Conservation (phyloP, 176 grass and related monocot species). For the Lolium perenne region DNA sequence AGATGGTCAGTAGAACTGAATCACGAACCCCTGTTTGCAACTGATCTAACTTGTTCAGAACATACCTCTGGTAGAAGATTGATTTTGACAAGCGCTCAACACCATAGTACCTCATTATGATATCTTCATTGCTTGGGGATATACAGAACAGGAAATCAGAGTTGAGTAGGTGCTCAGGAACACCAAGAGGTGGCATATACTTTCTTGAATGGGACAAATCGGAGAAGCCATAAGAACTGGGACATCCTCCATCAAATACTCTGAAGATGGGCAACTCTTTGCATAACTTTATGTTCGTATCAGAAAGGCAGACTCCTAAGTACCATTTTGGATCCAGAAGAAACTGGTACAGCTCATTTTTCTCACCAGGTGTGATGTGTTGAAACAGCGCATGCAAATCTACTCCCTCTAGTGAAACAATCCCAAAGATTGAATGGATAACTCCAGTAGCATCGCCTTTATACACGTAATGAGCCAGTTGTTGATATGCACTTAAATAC, state of each 20-base stretch:
- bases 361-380: slow-evolving; percentile 70
- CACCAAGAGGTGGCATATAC: slow-evolving; percentile 79
- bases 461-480: slow-evolving; percentile 77
- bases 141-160: slow-evolving; percentile 77
- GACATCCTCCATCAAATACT: slow-evolving; percentile 65
- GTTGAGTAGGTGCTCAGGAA: slow-evolving; percentile 74
- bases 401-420: slow-evolving; percentile 58
- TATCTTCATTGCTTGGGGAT: slow-evolving; percentile 75
- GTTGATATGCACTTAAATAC: slow-evolving; percentile 60
- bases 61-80: slow-evolving; percentile 73
- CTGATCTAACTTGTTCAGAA: slow-evolving; percentile 71
- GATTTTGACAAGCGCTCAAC: slow-evolving; percentile 79
- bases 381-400: slow-evolving; percentile 66
- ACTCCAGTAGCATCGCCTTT: slow-evolving; percentile 74
- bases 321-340: slow-evolving; percentile 98
- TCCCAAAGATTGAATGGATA: slow-evolving; percentile 80
- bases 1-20: slow-evolving; percentile 72
- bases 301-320: slow-evolving; percentile 60
- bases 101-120: slow-evolving; percentile 82
- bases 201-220: slow-evolving; percentile 77
- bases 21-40: slow-evolving; percentile 77
- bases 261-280: slow-evolving; percentile 88
- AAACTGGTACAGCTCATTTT: slow-evolving; percentile 79
- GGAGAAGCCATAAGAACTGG: slow-evolving; percentile 58
- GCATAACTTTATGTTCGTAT: slow-evolving; percentile 70